phyloP scores from a whole-genome alignment of 1,284 basidiomycete species.

The Fomitiporia mediterranea region DNA sequence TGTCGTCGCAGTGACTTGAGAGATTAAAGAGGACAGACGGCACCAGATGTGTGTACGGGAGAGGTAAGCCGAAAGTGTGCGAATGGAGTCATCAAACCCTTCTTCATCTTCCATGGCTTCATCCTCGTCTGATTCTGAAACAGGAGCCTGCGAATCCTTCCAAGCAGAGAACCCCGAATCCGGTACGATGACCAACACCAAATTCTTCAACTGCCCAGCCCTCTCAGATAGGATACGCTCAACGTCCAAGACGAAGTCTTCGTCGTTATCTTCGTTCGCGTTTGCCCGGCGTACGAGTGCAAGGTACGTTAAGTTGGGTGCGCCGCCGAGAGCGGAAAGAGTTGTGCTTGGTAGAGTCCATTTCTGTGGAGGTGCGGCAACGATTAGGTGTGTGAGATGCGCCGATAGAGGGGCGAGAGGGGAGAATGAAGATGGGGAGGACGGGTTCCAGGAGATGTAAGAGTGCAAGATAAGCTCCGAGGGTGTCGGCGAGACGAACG shows the following conservation, averaged over 20 bases:
- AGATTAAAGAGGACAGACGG: too few species aligned
- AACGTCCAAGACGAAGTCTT: slow-evolving; percentile 35
- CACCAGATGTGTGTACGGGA: slow-evolving; percentile 13
- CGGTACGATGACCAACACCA: slow-evolving; percentile 11
- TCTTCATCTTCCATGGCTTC: neutral
- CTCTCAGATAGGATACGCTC: slow-evolving; percentile 27
- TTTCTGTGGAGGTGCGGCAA: slow-evolving; percentile 35
- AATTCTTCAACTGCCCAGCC: neutral
- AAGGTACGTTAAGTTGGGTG: slow-evolving; percentile 37
- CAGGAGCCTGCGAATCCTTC: neutral
- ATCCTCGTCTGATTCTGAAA: too few species aligned
- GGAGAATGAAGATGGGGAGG: neutral
- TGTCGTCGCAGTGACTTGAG: neutral
- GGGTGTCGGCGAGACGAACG: slow-evolving; percentile 7
- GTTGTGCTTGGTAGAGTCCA: slow-evolving; percentile 36
- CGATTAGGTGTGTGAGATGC: slow-evolving; percentile 34
- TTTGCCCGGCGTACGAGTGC: slow-evolving; percentile 37
- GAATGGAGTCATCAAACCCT: neutral
- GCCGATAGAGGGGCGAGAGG: slow-evolving; percentile 5
- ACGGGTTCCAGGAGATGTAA: neutral
- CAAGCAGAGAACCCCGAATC: slow-evolving; percentile 8
- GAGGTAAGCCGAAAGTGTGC: slow-evolving; percentile 6
- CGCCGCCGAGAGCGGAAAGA: slow-evolving; percentile 32
- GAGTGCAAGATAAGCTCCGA: slow-evolving; percentile 12
- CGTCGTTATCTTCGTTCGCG: slow-evolving; percentile 40